phyloP scores from a whole-genome alignment of 2,329 filamentous ascomycete species.

The Polychaeton citri region DNA sequence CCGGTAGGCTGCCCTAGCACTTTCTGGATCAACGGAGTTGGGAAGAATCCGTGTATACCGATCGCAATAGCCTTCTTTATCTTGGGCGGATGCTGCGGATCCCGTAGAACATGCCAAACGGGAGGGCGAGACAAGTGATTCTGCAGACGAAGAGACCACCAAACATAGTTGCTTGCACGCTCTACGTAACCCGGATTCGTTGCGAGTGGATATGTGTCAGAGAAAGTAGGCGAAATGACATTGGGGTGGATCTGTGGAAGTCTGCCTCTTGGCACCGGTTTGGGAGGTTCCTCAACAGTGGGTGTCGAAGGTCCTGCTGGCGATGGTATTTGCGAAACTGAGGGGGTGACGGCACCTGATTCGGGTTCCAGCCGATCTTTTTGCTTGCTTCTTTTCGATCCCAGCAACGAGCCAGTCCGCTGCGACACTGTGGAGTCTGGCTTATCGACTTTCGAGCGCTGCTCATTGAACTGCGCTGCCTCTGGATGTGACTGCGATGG shows the following conservation, averaged over 20 bases:
- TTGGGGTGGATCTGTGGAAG: constrained; percentile 33
- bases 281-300: constrained; percentile 15
- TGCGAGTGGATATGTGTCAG: constrained; percentile 46
- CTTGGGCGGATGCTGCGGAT: constrained; percentile 49
- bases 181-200: constrained; percentile 33
- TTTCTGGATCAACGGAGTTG: constrained; percentile 71
- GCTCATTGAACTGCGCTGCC: constrained; percentile 38
- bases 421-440: constrained; percentile 6
- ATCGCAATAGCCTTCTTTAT: constrained; percentile 84
- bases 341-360: constrained; percentile 11
- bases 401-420: constrained; percentile 11
- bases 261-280: constrained; percentile 15
- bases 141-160: constrained; percentile 19
- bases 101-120: constrained; percentile 54
- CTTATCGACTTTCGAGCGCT: constrained; percentile 10
- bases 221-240: constrained; percentile 56
- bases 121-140: constrained; percentile 35
- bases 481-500: constrained; percentile 37
- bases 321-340: constrained; percentile 9
- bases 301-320: constrained; percentile 8
- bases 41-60: constrained; percentile 88
- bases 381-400: constrained; percentile 11
- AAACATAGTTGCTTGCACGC: constrained; percentile 23
- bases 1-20: constrained; percentile 92
- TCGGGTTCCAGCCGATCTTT: constrained; percentile 9